phyloP scores from a whole-genome alignment of 441 rosid genomes.

The Mallotus japonicus region DNA sequence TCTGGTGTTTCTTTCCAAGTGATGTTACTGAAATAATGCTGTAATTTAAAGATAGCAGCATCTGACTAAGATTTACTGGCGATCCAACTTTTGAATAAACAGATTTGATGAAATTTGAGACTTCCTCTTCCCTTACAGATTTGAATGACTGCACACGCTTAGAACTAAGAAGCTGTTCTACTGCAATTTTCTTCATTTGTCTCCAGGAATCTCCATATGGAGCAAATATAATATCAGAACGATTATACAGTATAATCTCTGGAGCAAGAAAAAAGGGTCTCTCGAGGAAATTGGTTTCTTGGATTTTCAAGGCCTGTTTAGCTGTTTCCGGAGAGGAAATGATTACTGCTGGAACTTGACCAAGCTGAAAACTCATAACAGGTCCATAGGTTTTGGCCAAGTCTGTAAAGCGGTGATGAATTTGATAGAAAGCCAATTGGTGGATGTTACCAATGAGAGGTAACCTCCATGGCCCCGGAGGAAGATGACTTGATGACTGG shows the following conservation, averaged over 20 bases:
- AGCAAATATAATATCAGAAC: neutral
- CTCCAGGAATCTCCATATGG: slow-evolving; percentile 12
- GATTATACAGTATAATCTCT: neutral
- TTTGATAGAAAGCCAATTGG: too few relatives aligned
- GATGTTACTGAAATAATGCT: neutral
- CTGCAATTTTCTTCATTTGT: slow-evolving; percentile 3
- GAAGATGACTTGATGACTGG: too few relatives aligned
- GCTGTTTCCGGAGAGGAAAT: too few relatives aligned
- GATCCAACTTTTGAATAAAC: neutral
- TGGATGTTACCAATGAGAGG: too few relatives aligned
- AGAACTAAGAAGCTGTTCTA: slow-evolving; percentile 8
- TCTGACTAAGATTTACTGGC: neutral
- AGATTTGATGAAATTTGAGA: neutral
- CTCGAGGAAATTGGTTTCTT: neutral
- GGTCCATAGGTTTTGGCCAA: too few relatives aligned
- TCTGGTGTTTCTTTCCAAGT: neutral
- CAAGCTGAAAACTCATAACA: too few relatives aligned
- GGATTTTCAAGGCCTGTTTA: too few relatives aligned
- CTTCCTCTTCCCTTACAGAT: slow-evolving; percentile 4
- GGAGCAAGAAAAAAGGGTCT: neutral
- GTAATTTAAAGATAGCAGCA: neutral
- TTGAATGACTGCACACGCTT: slow-evolving; percentile 15
- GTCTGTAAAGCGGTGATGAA: too few relatives aligned
- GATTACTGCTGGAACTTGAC: too few relatives aligned
- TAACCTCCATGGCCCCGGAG: too few relatives aligned